Conservation (phyloP, 179 eudicot species). For the Heliamphora pulchella region DNA sequence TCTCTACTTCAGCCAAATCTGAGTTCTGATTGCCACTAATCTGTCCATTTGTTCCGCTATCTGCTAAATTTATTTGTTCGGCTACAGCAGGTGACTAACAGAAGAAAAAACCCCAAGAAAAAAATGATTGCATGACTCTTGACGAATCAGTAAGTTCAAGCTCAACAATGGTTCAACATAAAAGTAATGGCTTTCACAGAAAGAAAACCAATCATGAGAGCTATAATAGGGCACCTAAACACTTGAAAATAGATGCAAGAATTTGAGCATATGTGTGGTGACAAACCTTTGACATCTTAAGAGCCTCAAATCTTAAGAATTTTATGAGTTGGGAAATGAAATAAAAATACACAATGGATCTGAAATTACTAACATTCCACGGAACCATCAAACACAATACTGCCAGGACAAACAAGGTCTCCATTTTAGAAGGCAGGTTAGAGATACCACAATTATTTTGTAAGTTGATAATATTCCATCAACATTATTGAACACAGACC, state of each 20-base stretch:
- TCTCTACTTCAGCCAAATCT: constrained; percentile 4
- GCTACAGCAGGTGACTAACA: constrained; percentile 17
- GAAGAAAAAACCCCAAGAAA: neutral
- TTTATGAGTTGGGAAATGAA: neutral
- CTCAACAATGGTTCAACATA: neutral
- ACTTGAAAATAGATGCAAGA: neutral
- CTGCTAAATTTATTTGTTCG: constrained; percentile 12
- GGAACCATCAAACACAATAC: neutral
- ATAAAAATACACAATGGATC: neutral
- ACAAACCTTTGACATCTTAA: neutral
- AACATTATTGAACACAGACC: no score
- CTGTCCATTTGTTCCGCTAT: neutral
- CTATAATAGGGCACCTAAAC: neutral
- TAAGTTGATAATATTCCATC: no score
- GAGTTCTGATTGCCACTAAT: constrained; percentile 11
- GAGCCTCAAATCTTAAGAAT: neutral
- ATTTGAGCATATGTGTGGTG: neutral
- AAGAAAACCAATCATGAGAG: neutral
- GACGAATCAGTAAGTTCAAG: neutral
- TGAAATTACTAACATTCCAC: neutral
- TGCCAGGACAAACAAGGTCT: neutral
- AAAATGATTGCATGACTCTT: neutral
- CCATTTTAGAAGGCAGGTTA: neutral
- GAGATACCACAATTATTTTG: no score
- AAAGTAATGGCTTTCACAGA: neutral